Evolutionary conservation across 2,329 filamentous ascomycete species (phyloP), one percentile per base, ranked within the genome.

Genomic region (Alternaria dauci): DNA sequence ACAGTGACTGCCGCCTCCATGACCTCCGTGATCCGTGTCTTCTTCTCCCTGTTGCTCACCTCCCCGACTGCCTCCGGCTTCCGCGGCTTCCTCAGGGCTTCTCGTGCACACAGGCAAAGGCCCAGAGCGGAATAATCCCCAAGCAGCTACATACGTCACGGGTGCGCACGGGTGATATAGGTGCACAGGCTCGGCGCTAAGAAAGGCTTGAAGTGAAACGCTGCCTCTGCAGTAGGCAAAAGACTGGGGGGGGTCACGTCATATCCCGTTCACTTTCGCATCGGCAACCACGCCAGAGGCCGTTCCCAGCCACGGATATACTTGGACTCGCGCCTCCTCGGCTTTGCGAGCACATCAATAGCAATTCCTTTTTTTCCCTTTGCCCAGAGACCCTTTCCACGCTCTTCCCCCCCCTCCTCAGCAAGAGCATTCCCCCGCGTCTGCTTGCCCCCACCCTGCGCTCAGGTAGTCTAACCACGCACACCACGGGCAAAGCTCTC

Each of bases 401-500:
- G 9, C 12, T 9, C 36, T 12, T 23, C 20, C 20, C 20, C 14
- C 34, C 34, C 34, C 14, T 34, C 43, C 55, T 34, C 42, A 61
- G 44, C 54, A 55, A 36, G 42, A 61, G 58, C 43, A 46, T 12
- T 55, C 47, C 58, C 55, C 55, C 55, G 67, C 61, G 67, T 63
- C 66, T 44, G 69, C 69, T 69, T 71, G 67, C 69, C 67, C 46
- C 70, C 70, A 63, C 67, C 56, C 62, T 69, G 69, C 65, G 66
- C 58, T 62, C 34, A 67, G 68, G 67, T 70, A 69, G 68, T 71
- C 70, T 68, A 67, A 65, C 65, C 67, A 69, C 55, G 58, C 68
- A 69, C 61, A 52, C 55, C 59, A 52, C 56, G 69, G 70, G 69
- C 61, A 69, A 57, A 67, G 69, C 69, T 63, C 46, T 61, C 63